These are phyloP conservation scores for Draba incana DNA, from an alignment of 345 rosid species.

Conservation along the genomic window DNA sequence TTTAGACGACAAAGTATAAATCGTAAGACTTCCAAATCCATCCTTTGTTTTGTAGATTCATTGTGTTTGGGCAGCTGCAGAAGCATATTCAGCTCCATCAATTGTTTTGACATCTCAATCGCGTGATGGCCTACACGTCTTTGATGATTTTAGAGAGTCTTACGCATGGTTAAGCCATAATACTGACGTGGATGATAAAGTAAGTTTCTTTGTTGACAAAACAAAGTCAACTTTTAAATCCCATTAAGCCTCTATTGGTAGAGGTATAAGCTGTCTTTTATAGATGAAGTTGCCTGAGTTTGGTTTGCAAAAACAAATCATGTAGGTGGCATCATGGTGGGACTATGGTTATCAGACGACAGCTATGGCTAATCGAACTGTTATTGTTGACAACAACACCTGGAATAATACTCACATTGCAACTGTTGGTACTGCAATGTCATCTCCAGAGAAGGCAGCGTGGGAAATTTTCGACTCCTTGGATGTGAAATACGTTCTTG, in stretches of 20 bases:
- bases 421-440: conserved; percentile 99
- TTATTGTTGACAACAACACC: conserved; percentile 96
- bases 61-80: conserved; percentile 99
- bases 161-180: conserved; percentile 95
- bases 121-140: conserved; percentile 83
- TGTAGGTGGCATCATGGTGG: conserved; percentile 99
- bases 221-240: background rate
- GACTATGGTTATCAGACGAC: conserved; percentile 99
- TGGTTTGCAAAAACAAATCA: conserved; percentile 18
- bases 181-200: conserved; percentile 99
- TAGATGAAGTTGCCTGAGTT: conserved; percentile 31
- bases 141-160: conserved; percentile 99
- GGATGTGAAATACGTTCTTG: conserved; percentile 98
- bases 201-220: conserved; percentile 40
- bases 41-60: conserved; percentile 65
- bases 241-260: conserved; percentile 8
- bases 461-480: conserved; percentile 97
- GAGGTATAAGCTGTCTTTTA: conserved; percentile 21
- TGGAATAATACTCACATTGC: conserved; percentile 99
- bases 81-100: conserved; percentile 99
- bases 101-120: conserved; percentile 86
- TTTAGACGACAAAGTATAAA: conserved; percentile 3
- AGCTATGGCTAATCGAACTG: conserved; percentile 99
- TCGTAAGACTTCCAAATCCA: conserved; percentile 15
- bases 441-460: conserved; percentile 98